Evolutionary conservation across 345 rosid genomes (phyloP).

Genomic region (Gossypium thurberi): DNA sequence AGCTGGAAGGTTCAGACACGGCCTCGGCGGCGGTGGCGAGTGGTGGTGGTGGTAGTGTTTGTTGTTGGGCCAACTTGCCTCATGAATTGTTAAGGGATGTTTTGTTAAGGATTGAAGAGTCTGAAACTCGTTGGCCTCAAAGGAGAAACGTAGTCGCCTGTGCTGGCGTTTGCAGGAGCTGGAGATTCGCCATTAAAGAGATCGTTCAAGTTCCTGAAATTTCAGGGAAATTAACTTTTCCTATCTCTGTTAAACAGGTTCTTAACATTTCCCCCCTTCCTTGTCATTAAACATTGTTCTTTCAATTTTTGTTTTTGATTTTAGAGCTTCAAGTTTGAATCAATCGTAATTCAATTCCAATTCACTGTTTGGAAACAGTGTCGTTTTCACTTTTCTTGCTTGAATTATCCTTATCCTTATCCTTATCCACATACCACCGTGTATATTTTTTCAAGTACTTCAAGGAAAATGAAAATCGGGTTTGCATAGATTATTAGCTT

Average conservation of each 20-base stretch:
- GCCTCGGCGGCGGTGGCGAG: not conserved
- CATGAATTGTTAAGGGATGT: conserved; percentile 72
- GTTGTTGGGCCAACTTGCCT: conserved; percentile 69
- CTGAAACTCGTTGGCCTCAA: conserved; percentile 65
- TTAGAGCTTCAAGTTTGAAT: not conserved
- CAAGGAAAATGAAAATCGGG: no score
- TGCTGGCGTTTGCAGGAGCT: conserved; percentile 70
- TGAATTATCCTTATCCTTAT: not conserved
- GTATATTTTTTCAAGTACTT: no score
- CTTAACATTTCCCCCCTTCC: not conserved
- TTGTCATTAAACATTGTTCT: not conserved
- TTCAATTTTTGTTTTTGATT: conserved; percentile 6
- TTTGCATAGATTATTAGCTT: no score
- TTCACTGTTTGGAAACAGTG: not conserved
- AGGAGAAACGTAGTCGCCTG: conserved; percentile 71
- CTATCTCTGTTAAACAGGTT: conserved; percentile 83
- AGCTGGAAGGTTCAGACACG: conserved; percentile 28
- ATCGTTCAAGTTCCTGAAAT: conserved; percentile 55
- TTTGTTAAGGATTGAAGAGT: conserved; percentile 50
- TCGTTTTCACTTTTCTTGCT: not conserved
- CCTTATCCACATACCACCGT: no score
- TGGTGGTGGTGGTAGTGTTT: conserved; percentile 14
- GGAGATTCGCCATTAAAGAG: conserved; percentile 60
- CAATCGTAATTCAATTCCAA: not conserved
- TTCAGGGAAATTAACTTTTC: conserved; percentile 70